Base-by-base conservation (phyloP, 2,329 filamentous ascomycete species). In the Seiridium cupressi region DNA sequence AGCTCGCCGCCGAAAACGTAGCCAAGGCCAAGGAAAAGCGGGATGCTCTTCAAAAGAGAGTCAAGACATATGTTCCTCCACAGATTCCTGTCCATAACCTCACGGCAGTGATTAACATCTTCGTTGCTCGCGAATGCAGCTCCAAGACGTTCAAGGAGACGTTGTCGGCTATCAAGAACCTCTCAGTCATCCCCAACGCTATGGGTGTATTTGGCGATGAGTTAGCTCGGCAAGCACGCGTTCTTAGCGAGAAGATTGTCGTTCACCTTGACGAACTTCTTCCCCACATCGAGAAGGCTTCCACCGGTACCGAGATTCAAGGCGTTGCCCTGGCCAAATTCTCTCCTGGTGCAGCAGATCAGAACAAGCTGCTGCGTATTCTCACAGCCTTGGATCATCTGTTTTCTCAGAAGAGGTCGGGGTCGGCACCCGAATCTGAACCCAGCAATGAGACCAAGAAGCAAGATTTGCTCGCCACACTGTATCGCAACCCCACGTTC, bases 71-170 rank as follows among this genome's bases (percentile, higher is more conserved):
- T 57, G 87, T 90, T 55, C 91, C 93, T 36, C 95, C 95, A 0
- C 83, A 93, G 49, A 89, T 99, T 58, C 93, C 95, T 4, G 87
- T 94, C 36, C 85, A 93, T 71, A 97, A 98, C 72, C 84, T 99
- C 60, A 91, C 91, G 61, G 81, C 98, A 60, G 93, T 99, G n/a
- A 91, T 98, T 67, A 95, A 95, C 72, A 97, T 99, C 60, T 91
- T 99, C 65, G 92, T 96, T 48, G 94, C 94, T 63, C 90, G 93
- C 54, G 95, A 99, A 75, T 99, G 95, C 77, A 97, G 92, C 71
- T 93, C 92, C 64, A 97, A 97, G 81, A 98, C 95, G 0, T 99
- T 99, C 83, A 91, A 95, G 72, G 96, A 98, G 74, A 98, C 95
- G 0, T 85, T 99, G 58, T 95, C 94, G 13, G 96, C 96, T n/a